Conservation (phyloP, 2,329 filamentous ascomycete species). For the Trichoderma koningii region DNA sequence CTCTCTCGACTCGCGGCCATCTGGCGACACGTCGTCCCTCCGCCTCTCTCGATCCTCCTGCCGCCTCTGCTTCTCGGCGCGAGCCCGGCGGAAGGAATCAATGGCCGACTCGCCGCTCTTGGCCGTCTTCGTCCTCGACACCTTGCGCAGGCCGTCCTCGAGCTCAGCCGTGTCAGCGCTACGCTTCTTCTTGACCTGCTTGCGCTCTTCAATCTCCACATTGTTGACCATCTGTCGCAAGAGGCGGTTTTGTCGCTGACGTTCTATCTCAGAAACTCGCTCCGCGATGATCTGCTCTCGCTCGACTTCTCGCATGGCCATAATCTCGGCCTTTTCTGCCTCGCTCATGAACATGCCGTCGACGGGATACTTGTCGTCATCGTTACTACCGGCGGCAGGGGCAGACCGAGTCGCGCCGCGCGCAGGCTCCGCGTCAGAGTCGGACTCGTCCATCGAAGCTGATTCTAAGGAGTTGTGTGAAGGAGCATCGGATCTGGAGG, state of each 20-base stretch:
- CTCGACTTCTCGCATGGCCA: constrained; percentile 85
- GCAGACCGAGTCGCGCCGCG: constrained; percentile 42
- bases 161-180: constrained; percentile 78
- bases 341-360: constrained; percentile 81
- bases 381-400: constrained; percentile 52
- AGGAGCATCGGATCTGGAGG: constrained; percentile 63
- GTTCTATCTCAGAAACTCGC: constrained; percentile 79
- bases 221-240: constrained; percentile 74
- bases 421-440: constrained; percentile 60
- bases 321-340: constrained; percentile 75
- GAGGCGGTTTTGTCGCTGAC: constrained; percentile 77
- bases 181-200: constrained; percentile 63
- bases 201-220: constrained; percentile 64
- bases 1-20: constrained; percentile 47
- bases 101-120: constrained; percentile 61
- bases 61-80: constrained; percentile 60
- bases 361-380: constrained; percentile 74
- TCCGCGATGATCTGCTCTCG: constrained; percentile 89
- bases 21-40: constrained; percentile 48
- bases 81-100: constrained; percentile 64
- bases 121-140: constrained; percentile 66
- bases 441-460: constrained; percentile 86
- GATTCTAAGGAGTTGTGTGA: constrained; percentile 77
- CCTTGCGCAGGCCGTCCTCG: constrained; percentile 74
- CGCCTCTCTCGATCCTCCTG: constrained; percentile 61